phyloP scores from a whole-genome alignment of 306 rosid species.

The Malus sieversii region DNA sequence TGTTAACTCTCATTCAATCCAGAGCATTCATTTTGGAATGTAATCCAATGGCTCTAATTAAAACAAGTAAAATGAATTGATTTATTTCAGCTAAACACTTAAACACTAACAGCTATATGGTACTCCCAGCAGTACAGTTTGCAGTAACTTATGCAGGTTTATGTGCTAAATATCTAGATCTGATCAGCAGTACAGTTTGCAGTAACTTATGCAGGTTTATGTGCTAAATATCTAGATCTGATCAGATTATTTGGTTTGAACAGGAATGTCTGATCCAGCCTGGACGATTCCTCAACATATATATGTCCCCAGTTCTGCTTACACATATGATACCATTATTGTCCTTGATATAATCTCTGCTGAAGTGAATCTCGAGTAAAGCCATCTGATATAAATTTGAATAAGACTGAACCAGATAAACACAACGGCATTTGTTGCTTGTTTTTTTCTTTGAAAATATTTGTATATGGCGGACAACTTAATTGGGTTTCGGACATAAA shows the following conservation, averaged over 20 bases:
- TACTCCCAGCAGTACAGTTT: background rate
- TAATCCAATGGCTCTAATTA: no score
- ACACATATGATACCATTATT: background rate
- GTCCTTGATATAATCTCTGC: slow-evolving; percentile 2
- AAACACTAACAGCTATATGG: background rate
- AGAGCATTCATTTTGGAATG: no score
- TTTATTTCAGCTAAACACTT: no score
- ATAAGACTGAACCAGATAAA: slow-evolving; percentile 15
- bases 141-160: background rate
- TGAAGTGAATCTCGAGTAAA: slow-evolving; percentile 22
- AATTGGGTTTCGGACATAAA: background rate
- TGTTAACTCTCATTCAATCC: no score
- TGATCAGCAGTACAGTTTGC: background rate
- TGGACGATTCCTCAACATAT: background rate
- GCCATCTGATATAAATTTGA: background rate
- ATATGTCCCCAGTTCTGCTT: background rate
- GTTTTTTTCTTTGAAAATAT: background rate
- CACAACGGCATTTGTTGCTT: slow-evolving; percentile 2
- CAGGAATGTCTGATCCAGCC: background rate
- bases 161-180: background rate
- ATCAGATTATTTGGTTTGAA: background rate
- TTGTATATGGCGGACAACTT: background rate
- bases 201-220: background rate
- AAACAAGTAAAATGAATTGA: no score
- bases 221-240: background rate